A percentile compares a stretch with the other conserved stretches of the same genome.
These are phyloP conservation scores for Phyllosticta paracitricarpa DNA, from an alignment of 2,329 filamentous ascomycete species.

Conservation along the genomic window DNA sequence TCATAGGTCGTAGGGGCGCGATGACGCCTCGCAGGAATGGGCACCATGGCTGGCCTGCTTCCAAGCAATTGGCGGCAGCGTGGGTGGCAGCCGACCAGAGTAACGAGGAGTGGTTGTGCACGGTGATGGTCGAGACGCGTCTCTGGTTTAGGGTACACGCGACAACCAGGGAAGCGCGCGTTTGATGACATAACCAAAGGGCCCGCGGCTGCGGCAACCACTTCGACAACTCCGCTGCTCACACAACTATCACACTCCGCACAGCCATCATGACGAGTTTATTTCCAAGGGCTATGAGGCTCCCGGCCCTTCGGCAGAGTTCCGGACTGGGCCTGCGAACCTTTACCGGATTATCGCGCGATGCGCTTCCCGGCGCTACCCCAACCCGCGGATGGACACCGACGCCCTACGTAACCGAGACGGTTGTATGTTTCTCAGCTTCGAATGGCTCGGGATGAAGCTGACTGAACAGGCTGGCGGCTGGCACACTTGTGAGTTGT, in stretches of 20 bases:
- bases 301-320: constrained; percentile 11
- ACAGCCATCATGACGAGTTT: constrained; percentile 21
- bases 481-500: constrained; percentile 36
- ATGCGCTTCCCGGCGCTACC: constrained; percentile 15
- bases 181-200: neutral
- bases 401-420: constrained; percentile 43
- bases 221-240: neutral
- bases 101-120: neutral
- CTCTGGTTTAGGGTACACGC: neutral
- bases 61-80: neutral
- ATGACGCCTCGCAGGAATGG: constrained; percentile 3
- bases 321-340: constrained; percentile 16
- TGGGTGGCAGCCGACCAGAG: neutral
- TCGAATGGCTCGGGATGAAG: constrained; percentile 3
- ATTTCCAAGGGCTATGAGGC: constrained; percentile 19
- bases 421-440: constrained; percentile 27
- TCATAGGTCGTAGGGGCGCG: neutral
- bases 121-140: constrained; percentile 1
- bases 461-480: constrained; percentile 37
- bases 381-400: constrained; percentile 29
- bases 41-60: neutral
- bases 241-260: neutral
- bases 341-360: constrained; percentile 14
- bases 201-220: neutral
- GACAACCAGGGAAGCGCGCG: constrained; percentile 1